Evolutionary conservation across 176 grass and related monocot species (phyloP).

Genomic region (Alloteropsis semialata): DNA sequence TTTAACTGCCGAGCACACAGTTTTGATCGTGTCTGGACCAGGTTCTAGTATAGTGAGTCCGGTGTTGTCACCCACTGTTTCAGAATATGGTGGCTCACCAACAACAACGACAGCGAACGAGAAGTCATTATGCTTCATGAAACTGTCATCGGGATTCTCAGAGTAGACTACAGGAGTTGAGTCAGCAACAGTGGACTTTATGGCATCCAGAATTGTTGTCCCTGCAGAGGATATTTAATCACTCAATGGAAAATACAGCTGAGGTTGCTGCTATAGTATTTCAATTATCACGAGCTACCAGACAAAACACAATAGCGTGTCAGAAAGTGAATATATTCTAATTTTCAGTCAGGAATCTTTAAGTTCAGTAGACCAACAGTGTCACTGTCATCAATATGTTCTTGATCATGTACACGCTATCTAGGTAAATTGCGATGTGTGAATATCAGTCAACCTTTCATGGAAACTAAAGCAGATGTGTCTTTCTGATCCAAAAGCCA

Average conservation of each 20-base stretch:
- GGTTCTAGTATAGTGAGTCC: slow-evolving; percentile 82
- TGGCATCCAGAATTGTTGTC: slow-evolving; percentile 82
- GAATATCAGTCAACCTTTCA: background rate
- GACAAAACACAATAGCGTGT: background rate
- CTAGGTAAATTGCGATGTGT: background rate
- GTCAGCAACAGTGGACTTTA: slow-evolving; percentile 70
- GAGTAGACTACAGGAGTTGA: slow-evolving; percentile 67
- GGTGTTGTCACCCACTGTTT: slow-evolving; percentile 67
- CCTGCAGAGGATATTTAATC: slow-evolving; percentile 45
- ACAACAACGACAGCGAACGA: slow-evolving; percentile 76
- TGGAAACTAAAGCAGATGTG: background rate
- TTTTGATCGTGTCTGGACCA: slow-evolving; percentile 72
- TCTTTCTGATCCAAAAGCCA: background rate
- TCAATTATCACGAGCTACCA: background rate
- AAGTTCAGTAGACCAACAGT: background rate
- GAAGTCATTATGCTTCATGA: slow-evolving; percentile 73
- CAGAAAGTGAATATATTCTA: background rate
- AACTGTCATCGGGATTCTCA: slow-evolving; percentile 64
- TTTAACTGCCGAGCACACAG: slow-evolving; percentile 63
- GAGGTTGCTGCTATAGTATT: background rate
- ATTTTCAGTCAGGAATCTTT: background rate
- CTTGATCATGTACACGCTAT: background rate
- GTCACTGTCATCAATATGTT: background rate
- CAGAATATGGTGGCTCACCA: slow-evolving; percentile 77
- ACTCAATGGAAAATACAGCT: background rate